Conservation (phyloP, 768 basidiomycete species). For the Suillus sp. region DNA sequence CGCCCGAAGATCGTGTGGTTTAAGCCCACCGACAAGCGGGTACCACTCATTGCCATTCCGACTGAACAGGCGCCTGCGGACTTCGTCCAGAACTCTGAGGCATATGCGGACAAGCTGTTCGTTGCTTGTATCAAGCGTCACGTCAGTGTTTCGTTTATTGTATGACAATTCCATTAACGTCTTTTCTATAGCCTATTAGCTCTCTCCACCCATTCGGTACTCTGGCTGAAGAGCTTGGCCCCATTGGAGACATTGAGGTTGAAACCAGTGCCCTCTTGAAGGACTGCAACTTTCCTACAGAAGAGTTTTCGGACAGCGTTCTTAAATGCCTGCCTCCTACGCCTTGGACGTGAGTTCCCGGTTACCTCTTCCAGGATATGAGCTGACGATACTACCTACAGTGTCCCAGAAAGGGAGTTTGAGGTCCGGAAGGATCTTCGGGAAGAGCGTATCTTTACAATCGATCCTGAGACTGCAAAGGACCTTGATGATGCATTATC, state of each 20-base stretch:
- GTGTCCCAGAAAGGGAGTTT: constrained; percentile 87
- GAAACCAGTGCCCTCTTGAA: constrained; percentile 97
- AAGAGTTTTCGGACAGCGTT: constrained; percentile 95
- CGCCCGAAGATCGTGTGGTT: constrained; percentile 99
- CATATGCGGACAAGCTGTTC: constrained; percentile 88
- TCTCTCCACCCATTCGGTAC: constrained; percentile 99
- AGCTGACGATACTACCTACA: constrained; percentile 32
- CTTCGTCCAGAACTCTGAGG: constrained; percentile 93
- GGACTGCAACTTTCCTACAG: constrained; percentile 98
- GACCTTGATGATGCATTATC: constrained; percentile 97
- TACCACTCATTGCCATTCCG: constrained; percentile 97
- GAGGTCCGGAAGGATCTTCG: constrained; percentile 90
- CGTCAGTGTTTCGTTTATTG: constrained; percentile 49
- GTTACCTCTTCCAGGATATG: neutral
- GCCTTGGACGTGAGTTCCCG: constrained; percentile 78
- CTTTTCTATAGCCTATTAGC: constrained; percentile 70
- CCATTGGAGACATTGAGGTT: constrained; percentile 98
- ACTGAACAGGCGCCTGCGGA: constrained; percentile 97
- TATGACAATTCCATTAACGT: constrained; percentile 20
- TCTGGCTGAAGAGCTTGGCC: constrained; percentile 94
- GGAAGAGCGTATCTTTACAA: constrained; percentile 83
- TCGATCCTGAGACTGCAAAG: constrained; percentile 87
- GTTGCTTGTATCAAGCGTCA: constrained; percentile 99
- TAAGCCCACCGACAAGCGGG: constrained; percentile 98
- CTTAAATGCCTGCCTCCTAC: constrained; percentile 94